Percentiles rank a stretch among this genome's conserved stretches.
Evolutionary conservation across 345 rosid species (phyloP).

Genomic region (Camelina laxa): DNA sequence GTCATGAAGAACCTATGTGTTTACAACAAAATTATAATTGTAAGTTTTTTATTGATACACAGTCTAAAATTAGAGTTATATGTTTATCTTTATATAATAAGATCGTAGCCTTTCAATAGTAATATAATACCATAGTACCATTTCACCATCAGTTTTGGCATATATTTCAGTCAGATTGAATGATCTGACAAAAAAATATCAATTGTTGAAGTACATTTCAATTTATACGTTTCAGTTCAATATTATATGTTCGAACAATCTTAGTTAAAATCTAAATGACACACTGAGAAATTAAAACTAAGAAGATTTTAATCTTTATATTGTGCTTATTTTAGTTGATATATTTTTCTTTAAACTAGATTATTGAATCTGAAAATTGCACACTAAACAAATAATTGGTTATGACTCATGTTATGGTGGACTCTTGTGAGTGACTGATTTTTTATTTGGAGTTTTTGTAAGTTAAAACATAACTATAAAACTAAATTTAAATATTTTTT

Average conservation of each 20-base stretch:
- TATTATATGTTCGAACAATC: neutral
- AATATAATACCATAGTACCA: neutral
- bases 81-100: neutral
- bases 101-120: neutral
- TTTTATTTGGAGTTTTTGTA: too few species aligned
- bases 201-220: neutral
- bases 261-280: neutral
- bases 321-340: too few species aligned
- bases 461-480: too few species aligned
- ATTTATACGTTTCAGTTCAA: neutral
- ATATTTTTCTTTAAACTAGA: too few species aligned
- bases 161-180: neutral
- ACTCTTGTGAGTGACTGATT: too few species aligned
- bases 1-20: constrained; percentile 20
- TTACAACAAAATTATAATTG: neutral
- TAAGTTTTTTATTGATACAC: too few species aligned
- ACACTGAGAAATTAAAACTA: neutral
- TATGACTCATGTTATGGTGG: too few species aligned
- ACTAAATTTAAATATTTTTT: too few species aligned
- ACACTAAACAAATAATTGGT: too few species aligned
- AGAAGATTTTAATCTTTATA: too few species aligned
- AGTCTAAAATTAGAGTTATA: too few species aligned
- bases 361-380: too few species aligned
- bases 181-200: neutral
- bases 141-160: constrained; percentile 1